Base-by-base conservation (phyloP, 2,329 filamentous ascomycete genomes). In the Myriosclerotinia scirpicola region DNA sequence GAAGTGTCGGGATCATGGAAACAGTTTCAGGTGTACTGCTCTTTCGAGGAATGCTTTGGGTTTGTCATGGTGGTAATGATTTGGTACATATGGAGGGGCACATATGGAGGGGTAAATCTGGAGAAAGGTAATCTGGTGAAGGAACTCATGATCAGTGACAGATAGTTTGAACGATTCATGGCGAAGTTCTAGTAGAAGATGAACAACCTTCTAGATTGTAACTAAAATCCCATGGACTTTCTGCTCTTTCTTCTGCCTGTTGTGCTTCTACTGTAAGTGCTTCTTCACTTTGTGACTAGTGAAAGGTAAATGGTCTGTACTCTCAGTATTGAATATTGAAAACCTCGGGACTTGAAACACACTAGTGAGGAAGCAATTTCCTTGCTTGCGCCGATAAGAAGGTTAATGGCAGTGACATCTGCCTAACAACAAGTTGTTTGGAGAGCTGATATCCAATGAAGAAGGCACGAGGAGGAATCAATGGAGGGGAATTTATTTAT, bases 361-460 rank as follows among this genome's bases (percentile, higher is more conserved):
- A 26, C 1, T 1, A 50, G 30, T 34, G 30, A 60, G 0, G n/a
- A 26, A 60, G 20, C 34, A 38, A 26, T 38, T 8, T 38, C 15
- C 14, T 26, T 50, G 38, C 44, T 12, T 22, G n/a, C 5, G 17
- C 4, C 11, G 8, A 22, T 4, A 4, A 14, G 6, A 17, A 50
- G 26, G 17, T 38, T 3, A 36, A 5, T 11, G 14, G 8, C 2
- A 38, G 14, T 38, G 17, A 17, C 17, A 9, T 26, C n/a, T 34
- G 2, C 15, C 34, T 7, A 26, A 20, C 12, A 38, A 20, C 26
- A 7, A 50, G 53, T 44, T 38, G 6, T 6, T 3, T 11, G 1
- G n/a, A 60, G 17, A 7, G n/a, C 14, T 60, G 14, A 38, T 20
- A 60, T 11, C 58, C 58, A 50, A 60, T 38, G 11, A 50, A 50